These are phyloP conservation scores for Trichoderma koningiopsis DNA, from an alignment of 2,329 filamentous ascomycete genomes.

Conservation along the genomic window DNA sequence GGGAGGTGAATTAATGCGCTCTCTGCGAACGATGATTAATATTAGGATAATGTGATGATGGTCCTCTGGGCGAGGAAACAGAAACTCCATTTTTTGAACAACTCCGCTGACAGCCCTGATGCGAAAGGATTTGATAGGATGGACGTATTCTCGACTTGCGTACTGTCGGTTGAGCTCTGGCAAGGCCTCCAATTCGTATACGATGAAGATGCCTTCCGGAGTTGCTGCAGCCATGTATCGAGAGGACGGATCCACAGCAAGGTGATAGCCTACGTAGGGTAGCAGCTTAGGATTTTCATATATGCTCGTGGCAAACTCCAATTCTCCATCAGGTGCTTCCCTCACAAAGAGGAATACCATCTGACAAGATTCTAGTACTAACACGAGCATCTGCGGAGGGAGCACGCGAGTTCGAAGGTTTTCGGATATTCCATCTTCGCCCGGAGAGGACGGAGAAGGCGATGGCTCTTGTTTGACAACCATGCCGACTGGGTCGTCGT, in stretches of 20 bases:
- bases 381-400: conserved; percentile 78
- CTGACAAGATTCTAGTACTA: conserved; percentile 73
- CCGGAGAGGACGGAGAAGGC: conserved; percentile 42
- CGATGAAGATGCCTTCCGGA: conserved; percentile 67
- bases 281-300: conserved; percentile 60
- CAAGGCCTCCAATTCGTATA: conserved; percentile 69
- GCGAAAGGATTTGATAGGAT: conserved; percentile 57
- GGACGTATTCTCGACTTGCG: conserved; percentile 46
- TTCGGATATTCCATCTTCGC: conserved; percentile 27
- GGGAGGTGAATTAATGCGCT: conserved; percentile 32
- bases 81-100: conserved; percentile 86
- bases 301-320: conserved; percentile 63
- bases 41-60: conserved; percentile 75
- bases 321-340: conserved; percentile 44
- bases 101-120: conserved; percentile 62
- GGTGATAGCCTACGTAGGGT: conserved; percentile 62
- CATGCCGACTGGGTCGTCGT: conserved; percentile 35
- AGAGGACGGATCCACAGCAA: conserved; percentile 78
- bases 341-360: conserved; percentile 75
- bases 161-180: conserved; percentile 54
- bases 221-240: conserved; percentile 70
- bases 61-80: conserved; percentile 69
- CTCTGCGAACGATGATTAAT: conserved; percentile 57
- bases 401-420: conserved; percentile 37
- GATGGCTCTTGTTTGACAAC: conserved; percentile 45